Base-by-base conservation (phyloP, 2,329 filamentous ascomycete genomes). In the Chaetomium sp. region DNA sequence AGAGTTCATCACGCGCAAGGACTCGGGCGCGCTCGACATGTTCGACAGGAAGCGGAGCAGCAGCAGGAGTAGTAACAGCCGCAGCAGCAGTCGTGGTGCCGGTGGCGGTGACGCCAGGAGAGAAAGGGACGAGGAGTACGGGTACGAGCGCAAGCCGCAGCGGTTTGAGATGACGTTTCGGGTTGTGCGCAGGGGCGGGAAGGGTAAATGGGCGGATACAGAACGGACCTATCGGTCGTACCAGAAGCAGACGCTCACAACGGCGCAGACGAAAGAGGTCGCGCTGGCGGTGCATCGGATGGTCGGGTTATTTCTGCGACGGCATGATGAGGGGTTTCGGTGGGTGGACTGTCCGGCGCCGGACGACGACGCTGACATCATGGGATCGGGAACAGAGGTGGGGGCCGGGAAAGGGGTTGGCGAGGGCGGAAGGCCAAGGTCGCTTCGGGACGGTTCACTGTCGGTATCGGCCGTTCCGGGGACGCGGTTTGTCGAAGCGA, bases 1-100 rank as follows among this genome's bases (percentile, higher is more conserved):
- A 42, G 79, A 81, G 65, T 70, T 81, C 55, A 75, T 81, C 62
- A 80, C 78, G 32, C 74, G 79, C 55, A 75, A 73, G 58, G 79
- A 81, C 63, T 73, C 74, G 12, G 66, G 64, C 35, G 79, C 79
- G 11, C 69, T 78, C 14, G 71, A 75, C 45, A 67, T 68, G 37
- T 62, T 64, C 56, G 65, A 27, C 19, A 27, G 19, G 19, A 27
- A 27, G 19, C 19, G 19, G 19, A 27, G 19, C 19, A 27, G 19
- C 19, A 27, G 19, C 3, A 27, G 19, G 19, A 27, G 19, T 27
- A 27, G 19, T 27, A 27, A 27, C 19, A 27, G 19, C 19, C 19
- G 19, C 19, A 27, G 19, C 19, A 27, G 19, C 19, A 27, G 19
- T 27, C 19, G 19, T 27, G 19, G 19, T 27, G 19, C 19, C 19